Evolutionary conservation across 352 stramenopile species (phyloP).

Genomic region (Pythium apleroticum): DNA sequence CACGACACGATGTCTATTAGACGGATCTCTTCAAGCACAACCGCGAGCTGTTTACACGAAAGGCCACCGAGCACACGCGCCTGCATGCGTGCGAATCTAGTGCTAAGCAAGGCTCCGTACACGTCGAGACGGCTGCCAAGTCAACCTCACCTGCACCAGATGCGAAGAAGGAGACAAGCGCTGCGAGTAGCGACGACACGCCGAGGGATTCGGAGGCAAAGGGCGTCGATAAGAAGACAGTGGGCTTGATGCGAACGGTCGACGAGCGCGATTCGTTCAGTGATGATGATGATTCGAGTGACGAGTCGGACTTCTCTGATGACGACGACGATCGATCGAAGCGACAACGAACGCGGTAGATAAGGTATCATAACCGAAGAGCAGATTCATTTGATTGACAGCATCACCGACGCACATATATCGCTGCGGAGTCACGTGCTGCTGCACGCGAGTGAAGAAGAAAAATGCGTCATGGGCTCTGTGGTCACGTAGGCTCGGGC

Average conservation of each 20-base stretch:
- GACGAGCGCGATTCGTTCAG: conserved; percentile 23
- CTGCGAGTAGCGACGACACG: not conserved
- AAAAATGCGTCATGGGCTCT: not conserved
- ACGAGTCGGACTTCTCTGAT: conserved; percentile 34
- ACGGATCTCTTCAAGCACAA: conserved; percentile 82
- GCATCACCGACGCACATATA: conserved; percentile 1
- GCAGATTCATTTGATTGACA: not conserved
- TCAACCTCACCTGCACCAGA: not conserved
- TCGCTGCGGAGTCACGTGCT: not conserved
- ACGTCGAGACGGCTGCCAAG: not conserved
- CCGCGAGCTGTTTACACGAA: conserved; percentile 64
- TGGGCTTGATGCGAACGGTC: not conserved
- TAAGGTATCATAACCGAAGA: not conserved
- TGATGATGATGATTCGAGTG: conserved; percentile 38
- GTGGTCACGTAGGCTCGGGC: conserved; percentile 7
- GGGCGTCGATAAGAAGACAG: not conserved
- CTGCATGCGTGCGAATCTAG: conserved; percentile 39
- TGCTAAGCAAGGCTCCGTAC: not conserved
- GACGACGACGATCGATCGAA: conserved; percentile 20
- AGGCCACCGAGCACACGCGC: conserved; percentile 58
- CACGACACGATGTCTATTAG: conserved; percentile 24
- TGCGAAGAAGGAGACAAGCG: not conserved
- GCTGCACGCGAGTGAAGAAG: not conserved
- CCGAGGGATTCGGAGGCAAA: not conserved
- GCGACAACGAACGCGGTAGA: conserved; percentile 5